Conservation (phyloP, 2,329 filamentous ascomycete genomes). For the Domatiomyces globalis region DNA sequence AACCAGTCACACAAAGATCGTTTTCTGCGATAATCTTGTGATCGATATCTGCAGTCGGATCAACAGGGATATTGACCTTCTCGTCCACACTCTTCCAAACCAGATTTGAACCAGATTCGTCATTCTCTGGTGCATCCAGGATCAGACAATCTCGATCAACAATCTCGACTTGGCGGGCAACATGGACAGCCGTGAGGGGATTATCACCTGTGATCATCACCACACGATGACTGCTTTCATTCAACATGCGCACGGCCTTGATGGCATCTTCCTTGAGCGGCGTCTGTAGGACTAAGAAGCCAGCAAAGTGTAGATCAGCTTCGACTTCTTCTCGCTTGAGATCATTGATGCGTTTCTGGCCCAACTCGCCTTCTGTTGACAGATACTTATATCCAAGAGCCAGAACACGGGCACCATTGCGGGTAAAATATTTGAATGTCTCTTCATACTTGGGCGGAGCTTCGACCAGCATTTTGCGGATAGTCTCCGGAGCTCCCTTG, state of each 20-base stretch:
- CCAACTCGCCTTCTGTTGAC: constrained; percentile 64
- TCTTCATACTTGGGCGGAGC: constrained; percentile 85
- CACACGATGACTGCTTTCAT: constrained; percentile 94
- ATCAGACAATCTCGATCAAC: constrained; percentile 92
- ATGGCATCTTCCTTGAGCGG: constrained; percentile 94
- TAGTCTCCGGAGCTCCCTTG: constrained; percentile 94
- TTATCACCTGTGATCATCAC: constrained; percentile 99
- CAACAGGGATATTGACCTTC: constrained; percentile 69
- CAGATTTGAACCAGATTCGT: constrained; percentile 62
- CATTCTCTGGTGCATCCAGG: constrained; percentile 84
- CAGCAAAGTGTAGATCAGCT: constrained; percentile 69
- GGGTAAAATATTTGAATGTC: constrained; percentile 95
- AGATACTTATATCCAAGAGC: constrained; percentile 90
- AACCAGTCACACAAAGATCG: constrained; percentile 91
- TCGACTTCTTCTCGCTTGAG: constrained; percentile 89
- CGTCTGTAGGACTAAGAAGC: constrained; percentile 89
- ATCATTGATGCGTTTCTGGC: constrained; percentile 76
- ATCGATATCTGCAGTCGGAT: constrained; percentile 69
- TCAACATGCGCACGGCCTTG: constrained; percentile 88
- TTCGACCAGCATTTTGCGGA: constrained; percentile 76
- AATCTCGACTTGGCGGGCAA: constrained; percentile 90
- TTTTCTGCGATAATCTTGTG: constrained; percentile 66
- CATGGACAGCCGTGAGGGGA: constrained; percentile 87
- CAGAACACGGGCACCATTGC: constrained; percentile 86
- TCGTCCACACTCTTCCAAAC: constrained; percentile 95